Evolutionary conservation across 441 rosid genomes (phyloP), one percentile per base, ranked within the genome.

Genomic region (Caryocar brasiliense): DNA sequence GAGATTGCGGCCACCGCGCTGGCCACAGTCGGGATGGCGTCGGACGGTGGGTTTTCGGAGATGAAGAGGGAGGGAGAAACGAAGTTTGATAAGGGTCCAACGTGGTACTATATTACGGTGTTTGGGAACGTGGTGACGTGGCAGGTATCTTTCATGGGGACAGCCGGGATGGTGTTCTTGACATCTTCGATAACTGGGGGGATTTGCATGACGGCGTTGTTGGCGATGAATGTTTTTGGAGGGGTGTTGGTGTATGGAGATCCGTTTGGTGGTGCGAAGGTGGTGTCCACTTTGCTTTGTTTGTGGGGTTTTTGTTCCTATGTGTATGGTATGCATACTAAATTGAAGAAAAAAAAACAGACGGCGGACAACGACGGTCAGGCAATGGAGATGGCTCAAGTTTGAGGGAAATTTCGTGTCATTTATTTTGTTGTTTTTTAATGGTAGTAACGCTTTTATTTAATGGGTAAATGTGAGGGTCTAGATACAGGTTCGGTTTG

Each of bases 71-170:
- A 86, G 61, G 72, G 80, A 6, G 37, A 32, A 13, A 50, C 5
- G 0, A 70, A 54, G 35, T 84, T 84, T 25, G 78, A 76, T 20
- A 58, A 62, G 61, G 92, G 96, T 19, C 52, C 62, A 1, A 30
- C 20, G 34, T 51, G 58, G 25, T 90, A 84, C 29, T 76, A 77
- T 80, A 54, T 56, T 2, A 70, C 76, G 10, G 69, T 83, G 49
- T 11, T 70, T 11, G 71, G 68, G 4, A 90, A 76, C 44, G 74
- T 82, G 25, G 73, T 73, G 40, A 79, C 83, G 32, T 90, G 96
- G 98, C 96, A 86, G 73, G 54, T 90, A 2, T 74, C 82, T 64
- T 90, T 86, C 45, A 82, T 84, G 59, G 94, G 87, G 24, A 86
- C 92, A 1, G 85, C 95, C 0, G 92, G 89, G 23, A 71, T 77